Base-by-base conservation (phyloP, 2,329 filamentous ascomycete genomes). In the Passalora sequoiae region DNA sequence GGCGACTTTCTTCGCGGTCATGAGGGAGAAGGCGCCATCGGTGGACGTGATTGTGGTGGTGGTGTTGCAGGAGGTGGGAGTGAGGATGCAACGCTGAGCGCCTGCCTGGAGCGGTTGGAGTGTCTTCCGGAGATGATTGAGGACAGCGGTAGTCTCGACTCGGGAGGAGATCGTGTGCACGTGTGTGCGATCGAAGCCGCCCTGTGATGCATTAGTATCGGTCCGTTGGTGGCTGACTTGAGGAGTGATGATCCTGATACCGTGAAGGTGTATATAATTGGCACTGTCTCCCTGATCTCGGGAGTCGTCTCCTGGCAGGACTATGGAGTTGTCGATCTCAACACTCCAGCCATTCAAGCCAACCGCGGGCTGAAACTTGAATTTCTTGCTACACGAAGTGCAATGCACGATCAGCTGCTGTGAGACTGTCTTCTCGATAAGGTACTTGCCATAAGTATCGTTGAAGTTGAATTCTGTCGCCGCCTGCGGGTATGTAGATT, bases 231-330 rank as follows among this genome's bases (percentile, higher is more conserved):
- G 20, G n/a, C 15, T n/a, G 17, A 32, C 15, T 8, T 5, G 4
- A 4, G 17, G 27, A 3, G 38, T 19, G 16, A 20, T 32, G 38
- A 40, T 24, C 12, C 6, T 24, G 15, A 32, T 32, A 20, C 28
- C 38, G 15, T 32, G 38, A 8, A 40, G 24, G 12, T 32, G 19
- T 5, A 40, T 9, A 19, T 40, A 40, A 19, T 33, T 32, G 16
- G 12, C 10, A 25, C 16, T 31, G 2, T n/a, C 19, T 7, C 28
- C 38, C 19, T 32, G 17, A 2, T 27, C 27, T 5, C 15, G 19
- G 12, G 16, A 4, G 19, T 40, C 38, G 15, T 33, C 28, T 7
- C 6, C 10, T 8, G 27, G 19, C 7, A 25, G 38, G 2, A 3
- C 13, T 6, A 29, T n/a, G 17, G 2, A 12, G 2, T 30, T 6